Evolutionary conservation across 2,329 filamentous ascomycete species (phyloP), one percentile per base, ranked within the genome.

Genomic region (Nigrograna mackinnonii): DNA sequence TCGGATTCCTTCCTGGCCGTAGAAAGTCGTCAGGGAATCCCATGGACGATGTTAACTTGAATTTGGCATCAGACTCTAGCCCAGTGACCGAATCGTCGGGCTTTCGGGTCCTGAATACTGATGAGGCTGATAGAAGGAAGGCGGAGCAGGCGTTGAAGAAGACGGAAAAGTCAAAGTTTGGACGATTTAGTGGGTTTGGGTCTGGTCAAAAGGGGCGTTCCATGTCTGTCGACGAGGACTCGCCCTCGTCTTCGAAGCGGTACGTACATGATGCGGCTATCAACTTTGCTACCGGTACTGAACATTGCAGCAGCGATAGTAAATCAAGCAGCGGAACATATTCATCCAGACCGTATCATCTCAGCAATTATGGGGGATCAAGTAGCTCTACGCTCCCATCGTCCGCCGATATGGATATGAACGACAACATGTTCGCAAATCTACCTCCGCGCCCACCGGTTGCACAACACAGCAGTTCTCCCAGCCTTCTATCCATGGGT

Each of bases 251-350:
- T 39, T 63, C 58, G 28, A 67, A 68, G 49, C 63, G 65, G 64
- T 66, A 65, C 57, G 62, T 52, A 36, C n/a, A 41, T 31, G 17
- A 41, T 39, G 42, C 39, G 32, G 28, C 26, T 34, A 22, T 7
- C 31, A 12, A 20, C 35, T 16, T 19, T 11, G 17, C 39, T 22
- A 20, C 18, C n/a, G 6, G 47, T 49, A 47, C 58, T 66, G 48
- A 67, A 37, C 47, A 43, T 41, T 51, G 48, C 50, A 50, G 50
- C 57, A 69, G 66, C 45, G 65, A 66, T 46, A 68, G 66, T 56
- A 69, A 69, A 46, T 68, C 65, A n/a, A 70, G 67, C 54, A 69
- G 59, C 53, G 64, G 62, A 30, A 66, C 66, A 33, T 61, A 67
- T 45, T 47, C 55, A 14, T 60, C 62, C 24, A 58, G 65, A 35